Evolutionary conservation across 75 land plant genomes (phyloP).

Genomic region (Pinus albicaulis): DNA sequence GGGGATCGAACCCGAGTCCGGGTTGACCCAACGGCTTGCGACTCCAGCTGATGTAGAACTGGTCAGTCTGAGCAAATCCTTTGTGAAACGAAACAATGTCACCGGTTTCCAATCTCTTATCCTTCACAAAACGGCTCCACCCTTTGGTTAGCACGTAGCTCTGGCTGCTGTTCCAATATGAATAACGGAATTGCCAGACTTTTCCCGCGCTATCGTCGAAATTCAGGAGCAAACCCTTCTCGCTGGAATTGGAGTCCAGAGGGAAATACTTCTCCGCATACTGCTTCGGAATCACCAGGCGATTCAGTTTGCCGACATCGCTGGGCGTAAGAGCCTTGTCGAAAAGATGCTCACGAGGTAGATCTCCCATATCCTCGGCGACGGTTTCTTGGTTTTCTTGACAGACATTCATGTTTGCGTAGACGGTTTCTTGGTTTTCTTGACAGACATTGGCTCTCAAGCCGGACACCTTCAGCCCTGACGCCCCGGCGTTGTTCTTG

Average conservation of each 20-base stretch:
- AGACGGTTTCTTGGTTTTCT: background rate
- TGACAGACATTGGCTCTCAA: too few relatives aligned
- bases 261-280: slow-evolving; percentile 24
- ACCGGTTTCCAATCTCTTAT: slow-evolving; percentile 47
- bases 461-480: background rate
- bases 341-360: slow-evolving; percentile 15
- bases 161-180: slow-evolving; percentile 85
- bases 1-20: background rate
- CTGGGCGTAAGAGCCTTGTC: slow-evolving; percentile 24
- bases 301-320: slow-evolving; percentile 26
- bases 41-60: slow-evolving; percentile 25
- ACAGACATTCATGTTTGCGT: background rate
- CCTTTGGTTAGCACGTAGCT: slow-evolving; percentile 80
- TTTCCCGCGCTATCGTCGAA: slow-evolving; percentile 43
- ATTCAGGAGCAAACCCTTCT: slow-evolving; percentile 28
- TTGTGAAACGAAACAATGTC: slow-evolving; percentile 54
- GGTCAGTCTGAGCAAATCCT: slow-evolving; percentile 6
- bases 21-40: background rate
- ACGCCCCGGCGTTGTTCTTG: background rate
- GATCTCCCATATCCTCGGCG: background rate
- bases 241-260: background rate
- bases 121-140: slow-evolving; percentile 80
- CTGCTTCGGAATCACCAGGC: slow-evolving; percentile 33
- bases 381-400: too few relatives aligned
- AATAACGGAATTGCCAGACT: slow-evolving; percentile 69